A percentile compares a stretch with the other conserved stretches of the same genome.
Evolutionary conservation across 2,329 filamentous ascomycete species (phyloP).

Genomic region (Monilinia polystroma): DNA sequence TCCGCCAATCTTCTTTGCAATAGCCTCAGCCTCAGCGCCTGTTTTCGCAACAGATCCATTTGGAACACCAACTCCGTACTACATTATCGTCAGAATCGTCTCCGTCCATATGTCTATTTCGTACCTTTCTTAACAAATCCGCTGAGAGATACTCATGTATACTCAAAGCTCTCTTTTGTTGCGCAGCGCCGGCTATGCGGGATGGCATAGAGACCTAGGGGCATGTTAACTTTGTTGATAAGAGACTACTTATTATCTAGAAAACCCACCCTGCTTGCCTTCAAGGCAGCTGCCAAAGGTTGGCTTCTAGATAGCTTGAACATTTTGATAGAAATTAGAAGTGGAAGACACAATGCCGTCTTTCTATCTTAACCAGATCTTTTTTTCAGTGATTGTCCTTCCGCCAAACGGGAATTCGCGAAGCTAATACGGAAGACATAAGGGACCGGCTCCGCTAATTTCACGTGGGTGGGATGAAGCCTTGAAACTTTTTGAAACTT

Average conservation of each 20-base stretch:
- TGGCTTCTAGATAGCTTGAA: slow-evolving; percentile 83
- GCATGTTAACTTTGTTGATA: slow-evolving; percentile 35
- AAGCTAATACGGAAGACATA: slow-evolving; percentile 28
- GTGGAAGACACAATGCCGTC: slow-evolving; percentile 33
- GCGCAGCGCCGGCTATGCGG: slow-evolving; percentile 62
- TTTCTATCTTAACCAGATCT: slow-evolving; percentile 23
- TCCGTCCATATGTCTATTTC: slow-evolving; percentile 26
- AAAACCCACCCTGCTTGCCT: slow-evolving; percentile 68
- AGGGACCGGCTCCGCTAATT: slow-evolving; percentile 16
- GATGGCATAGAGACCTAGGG: slow-evolving; percentile 48
- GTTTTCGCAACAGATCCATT: slow-evolving; percentile 82
- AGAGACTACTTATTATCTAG: slow-evolving; percentile 26
- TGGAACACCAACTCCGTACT: slow-evolving; percentile 95
- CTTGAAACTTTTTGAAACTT: background rate
- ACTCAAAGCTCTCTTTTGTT: slow-evolving; percentile 85
- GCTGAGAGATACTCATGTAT: slow-evolving; percentile 99
- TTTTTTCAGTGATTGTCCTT: slow-evolving; percentile 24
- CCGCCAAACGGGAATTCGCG: slow-evolving; percentile 23
- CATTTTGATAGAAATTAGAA: slow-evolving; percentile 56
- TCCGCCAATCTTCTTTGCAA: slow-evolving; percentile 86
- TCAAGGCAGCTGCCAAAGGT: slow-evolving; percentile 76
- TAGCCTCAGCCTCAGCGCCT: slow-evolving; percentile 82
- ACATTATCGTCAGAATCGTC: slow-evolving; percentile 36
- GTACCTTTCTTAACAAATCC: slow-evolving; percentile 76
- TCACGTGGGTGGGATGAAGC: slow-evolving; percentile 28